Base-by-base conservation (phyloP, 768 basidiomycete species). In the Agrocybe praecox region DNA sequence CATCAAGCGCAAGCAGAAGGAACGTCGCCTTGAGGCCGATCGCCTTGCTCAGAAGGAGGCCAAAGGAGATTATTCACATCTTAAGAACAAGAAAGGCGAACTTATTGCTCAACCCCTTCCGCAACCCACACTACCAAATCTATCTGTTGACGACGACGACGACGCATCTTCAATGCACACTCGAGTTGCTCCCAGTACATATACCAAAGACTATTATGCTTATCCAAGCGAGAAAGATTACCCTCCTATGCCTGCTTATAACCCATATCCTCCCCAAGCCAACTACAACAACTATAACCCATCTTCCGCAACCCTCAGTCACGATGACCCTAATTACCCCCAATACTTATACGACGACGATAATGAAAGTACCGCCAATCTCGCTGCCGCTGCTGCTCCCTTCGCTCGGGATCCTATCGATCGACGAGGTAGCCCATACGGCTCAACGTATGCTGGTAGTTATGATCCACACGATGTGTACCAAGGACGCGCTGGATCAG, bases 41-140 rank as follows among this genome's bases (percentile, higher is more conserved):
- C 90, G 86, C 43, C 79, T 90, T 22, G 96, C 94, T 17, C 87
- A 88, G 78, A 95, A 94, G 68, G 90, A 98, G 72, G 97, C 95
- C 3, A 84, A 83, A 65, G 94, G 94, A 55, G 96, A 95, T 69
- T 94, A 76, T 73, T 90, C 90, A 45, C 94, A 96, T 69, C 80
- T 96, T 62, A 95, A 91, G 80, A 93, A 94, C 76, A 92, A 92
- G 80, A 94, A 92, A 69, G 95, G 94, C 54, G 88, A 92, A 68
- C 74, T 90, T 65, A 80, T 92, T 53, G 84, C 79, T n/a, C 83
- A 88, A 63, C 89, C 88, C 10, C 80, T 94, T 6, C 93, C 94
- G 18, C 94, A 97, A 72, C 97, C 97, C 1, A 99, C 97, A 9
- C 82, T 98, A 32, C 97, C 97, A 14, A 92, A 91, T 61, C 80